A percentile compares a stretch with the other conserved stretches of the same genome.
Evolutionary conservation across 257 asterid genomes (phyloP).

Genomic region (Solanum sejunctum): DNA sequence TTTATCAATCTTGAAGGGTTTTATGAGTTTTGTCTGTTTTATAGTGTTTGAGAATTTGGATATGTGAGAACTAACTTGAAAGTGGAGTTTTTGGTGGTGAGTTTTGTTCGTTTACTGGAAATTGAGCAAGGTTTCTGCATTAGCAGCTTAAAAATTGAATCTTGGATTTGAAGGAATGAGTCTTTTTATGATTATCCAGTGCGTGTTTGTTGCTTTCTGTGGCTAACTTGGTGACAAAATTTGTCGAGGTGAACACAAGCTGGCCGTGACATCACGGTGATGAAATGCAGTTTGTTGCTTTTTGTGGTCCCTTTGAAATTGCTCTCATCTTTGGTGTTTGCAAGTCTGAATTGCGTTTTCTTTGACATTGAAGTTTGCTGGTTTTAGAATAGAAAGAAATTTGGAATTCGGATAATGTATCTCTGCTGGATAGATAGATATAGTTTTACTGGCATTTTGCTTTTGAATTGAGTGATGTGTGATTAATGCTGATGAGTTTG

Average conservation of each 20-base stretch:
- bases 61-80: neutral
- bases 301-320: neutral
- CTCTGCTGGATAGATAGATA: neutral
- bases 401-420: neutral
- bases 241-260: neutral
- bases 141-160: neutral
- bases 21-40: neutral
- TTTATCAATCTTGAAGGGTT: neutral
- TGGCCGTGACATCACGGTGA: neutral
- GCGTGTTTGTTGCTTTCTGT: neutral
- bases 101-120: neutral
- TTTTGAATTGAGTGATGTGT: neutral
- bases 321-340: neutral
- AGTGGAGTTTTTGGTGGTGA: neutral
- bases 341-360: neutral
- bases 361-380: neutral
- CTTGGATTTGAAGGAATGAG: neutral
- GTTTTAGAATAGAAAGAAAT: neutral
- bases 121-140: neutral
- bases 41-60: neutral
- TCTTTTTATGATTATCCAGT: neutral
- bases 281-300: neutral
- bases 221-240: neutral
- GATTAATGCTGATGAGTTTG: constrained; percentile 4
- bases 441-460: neutral